Conservation (phyloP, 257 asterid genomes). For the Solanum phureja region DNA sequence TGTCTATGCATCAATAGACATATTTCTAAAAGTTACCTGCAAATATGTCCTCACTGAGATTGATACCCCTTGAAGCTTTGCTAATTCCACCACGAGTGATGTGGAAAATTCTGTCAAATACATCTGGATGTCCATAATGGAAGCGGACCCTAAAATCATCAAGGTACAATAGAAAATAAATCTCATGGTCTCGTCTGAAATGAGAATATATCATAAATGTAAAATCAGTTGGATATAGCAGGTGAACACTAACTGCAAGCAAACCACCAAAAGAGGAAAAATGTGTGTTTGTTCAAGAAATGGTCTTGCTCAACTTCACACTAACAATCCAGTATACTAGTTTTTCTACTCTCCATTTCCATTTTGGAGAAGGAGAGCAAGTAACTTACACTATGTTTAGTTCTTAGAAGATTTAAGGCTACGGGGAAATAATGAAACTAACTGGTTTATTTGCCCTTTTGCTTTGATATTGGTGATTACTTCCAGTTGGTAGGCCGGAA, state of each 20-base stretch:
- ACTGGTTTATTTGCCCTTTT: not conserved
- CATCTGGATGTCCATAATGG: constrained; percentile 98
- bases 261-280: not conserved
- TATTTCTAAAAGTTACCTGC: constrained; percentile 60
- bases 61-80: constrained; percentile 90
- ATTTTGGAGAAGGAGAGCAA: not conserved
- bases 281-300: not conserved
- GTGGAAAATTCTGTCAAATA: constrained; percentile 90
- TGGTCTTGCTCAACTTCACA: not conserved
- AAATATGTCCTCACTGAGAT: constrained; percentile 95
- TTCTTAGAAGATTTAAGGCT: not conserved
- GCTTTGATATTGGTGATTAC: not conserved
- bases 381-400: not conserved
- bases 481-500: not conserved
- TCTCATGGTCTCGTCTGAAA: not conserved
- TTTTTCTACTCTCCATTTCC: not conserved
- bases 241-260: not conserved
- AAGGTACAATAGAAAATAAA: constrained; percentile 1
- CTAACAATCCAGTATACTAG: not conserved
- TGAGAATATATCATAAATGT: not conserved
- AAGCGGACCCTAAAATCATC: constrained; percentile 68
- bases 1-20: not conserved
- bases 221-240: not conserved
- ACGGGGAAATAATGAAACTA: not conserved
- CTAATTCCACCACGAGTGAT: constrained; percentile 97